A percentile compares a stretch with the other conserved stretches of the same genome.
These are phyloP conservation scores for Trichoderma koningii DNA, from an alignment of 2,329 filamentous ascomycete species.

Conservation along the genomic window DNA sequence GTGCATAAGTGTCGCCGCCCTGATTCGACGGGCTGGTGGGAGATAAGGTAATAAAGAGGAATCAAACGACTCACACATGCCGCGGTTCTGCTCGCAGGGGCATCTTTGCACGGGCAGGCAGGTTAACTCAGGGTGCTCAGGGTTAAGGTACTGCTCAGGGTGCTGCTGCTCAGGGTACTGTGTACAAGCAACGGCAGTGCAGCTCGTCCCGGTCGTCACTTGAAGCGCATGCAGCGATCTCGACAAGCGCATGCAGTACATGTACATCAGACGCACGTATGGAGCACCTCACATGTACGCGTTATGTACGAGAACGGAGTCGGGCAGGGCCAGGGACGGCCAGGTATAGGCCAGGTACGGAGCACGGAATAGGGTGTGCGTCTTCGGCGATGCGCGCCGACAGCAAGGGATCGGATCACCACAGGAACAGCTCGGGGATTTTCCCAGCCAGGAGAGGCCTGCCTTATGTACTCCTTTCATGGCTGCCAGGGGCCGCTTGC, in stretches of 20 bases:
- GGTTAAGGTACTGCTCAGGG: too few relatives aligned
- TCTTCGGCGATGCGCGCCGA: constrained; percentile 8
- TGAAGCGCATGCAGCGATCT: constrained; percentile 12
- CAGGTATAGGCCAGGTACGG: too few relatives aligned
- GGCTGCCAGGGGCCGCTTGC: constrained; percentile 3
- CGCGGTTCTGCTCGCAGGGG: constrained; percentile 37
- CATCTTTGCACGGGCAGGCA: neutral
- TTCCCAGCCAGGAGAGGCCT: constrained; percentile 7
- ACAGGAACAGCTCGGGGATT: constrained; percentile 24
- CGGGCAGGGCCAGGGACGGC: too few relatives aligned
- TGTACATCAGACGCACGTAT: neutral
- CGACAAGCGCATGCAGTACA: constrained; percentile 1
- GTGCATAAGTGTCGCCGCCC: constrained; percentile 26
- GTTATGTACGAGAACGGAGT: neutral
- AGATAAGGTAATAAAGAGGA: constrained; percentile 15
- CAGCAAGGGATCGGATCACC: constrained; percentile 23
- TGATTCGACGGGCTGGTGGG: constrained; percentile 37
- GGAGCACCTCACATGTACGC: neutral
- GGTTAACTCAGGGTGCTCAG: too few relatives aligned
- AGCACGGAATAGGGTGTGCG: constrained; percentile 5
- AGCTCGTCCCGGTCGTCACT: neutral
- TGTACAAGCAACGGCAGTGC: too few relatives aligned
- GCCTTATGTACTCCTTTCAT: constrained; percentile 24
- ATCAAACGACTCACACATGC: constrained; percentile 40
- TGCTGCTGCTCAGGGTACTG: too few relatives aligned